phyloP scores from a whole-genome alignment of 2,329 filamentous ascomycete genomes.

The Macrophomina phaseolina region DNA sequence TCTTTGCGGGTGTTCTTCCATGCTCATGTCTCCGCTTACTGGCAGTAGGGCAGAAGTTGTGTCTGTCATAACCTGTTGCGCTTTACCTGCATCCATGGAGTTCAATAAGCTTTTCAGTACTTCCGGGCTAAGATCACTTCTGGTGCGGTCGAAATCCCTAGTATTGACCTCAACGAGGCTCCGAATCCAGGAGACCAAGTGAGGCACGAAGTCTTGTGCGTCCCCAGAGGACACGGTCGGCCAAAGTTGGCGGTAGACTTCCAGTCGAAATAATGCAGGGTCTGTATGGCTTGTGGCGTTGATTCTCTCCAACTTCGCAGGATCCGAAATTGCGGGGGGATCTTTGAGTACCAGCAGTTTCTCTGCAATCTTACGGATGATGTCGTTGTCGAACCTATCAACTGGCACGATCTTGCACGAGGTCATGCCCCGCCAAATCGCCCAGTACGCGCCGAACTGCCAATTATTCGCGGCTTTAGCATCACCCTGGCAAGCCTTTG shows the following conservation, averaged over 20 bases:
- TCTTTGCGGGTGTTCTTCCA: background rate
- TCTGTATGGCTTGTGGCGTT: background rate
- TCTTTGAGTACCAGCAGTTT: background rate
- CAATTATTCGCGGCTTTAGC: background rate
- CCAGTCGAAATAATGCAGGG: slow-evolving; percentile 2
- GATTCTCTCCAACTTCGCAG: background rate
- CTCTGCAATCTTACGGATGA: slow-evolving; percentile 4
- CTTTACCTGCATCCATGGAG: background rate
- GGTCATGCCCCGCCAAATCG: slow-evolving; percentile 17
- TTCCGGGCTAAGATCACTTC: background rate
- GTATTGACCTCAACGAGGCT: background rate
- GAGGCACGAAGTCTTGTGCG: background rate
- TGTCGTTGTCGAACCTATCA: background rate
- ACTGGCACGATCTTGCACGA: background rate
- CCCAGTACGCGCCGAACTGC: slow-evolving; percentile 13
- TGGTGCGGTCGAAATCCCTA: background rate
- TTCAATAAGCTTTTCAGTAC: slow-evolving; percentile 11
- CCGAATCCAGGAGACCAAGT: slow-evolving; percentile 2
- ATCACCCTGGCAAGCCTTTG: background rate
- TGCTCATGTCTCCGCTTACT: background rate
- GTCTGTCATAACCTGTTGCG: background rate
- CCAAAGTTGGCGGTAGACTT: slow-evolving; percentile 11
- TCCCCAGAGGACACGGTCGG: background rate
- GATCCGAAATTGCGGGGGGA: background rate
- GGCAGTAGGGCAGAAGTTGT: background rate